Conservation (phyloP, 192 early-diverging fungal species). For the Coemansia sp. region DNA sequence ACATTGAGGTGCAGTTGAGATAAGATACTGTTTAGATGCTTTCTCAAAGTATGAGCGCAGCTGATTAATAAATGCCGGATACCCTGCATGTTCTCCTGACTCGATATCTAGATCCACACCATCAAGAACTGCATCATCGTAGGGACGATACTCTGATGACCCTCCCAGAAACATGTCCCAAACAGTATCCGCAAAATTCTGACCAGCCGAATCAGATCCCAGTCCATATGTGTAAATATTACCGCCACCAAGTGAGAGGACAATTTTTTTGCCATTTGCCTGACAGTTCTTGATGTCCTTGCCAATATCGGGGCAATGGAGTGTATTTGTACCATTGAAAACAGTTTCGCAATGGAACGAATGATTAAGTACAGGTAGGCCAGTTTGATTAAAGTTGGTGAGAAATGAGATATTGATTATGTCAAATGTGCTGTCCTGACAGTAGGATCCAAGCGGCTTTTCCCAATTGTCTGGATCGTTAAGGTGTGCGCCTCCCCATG, state of each 20-base stretch:
- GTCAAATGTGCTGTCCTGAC: conserved; percentile 57
- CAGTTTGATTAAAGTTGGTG: conserved; percentile 62
- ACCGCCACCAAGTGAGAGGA: conserved; percentile 73
- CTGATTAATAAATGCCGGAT: conserved; percentile 59
- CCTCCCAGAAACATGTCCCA: conserved; percentile 80
- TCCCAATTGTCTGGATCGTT: conserved; percentile 49
- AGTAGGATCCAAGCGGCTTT: conserved; percentile 59
- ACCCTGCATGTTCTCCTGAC: conserved; percentile 60
- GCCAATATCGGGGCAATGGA: conserved; percentile 69
- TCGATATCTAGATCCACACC: conserved; percentile 76
- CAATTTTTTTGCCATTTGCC: conserved; percentile 67
- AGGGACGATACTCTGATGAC: conserved; percentile 60
- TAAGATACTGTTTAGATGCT: conserved; percentile 56
- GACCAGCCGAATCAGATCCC: conserved; percentile 55
- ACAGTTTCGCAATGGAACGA: conserved; percentile 64
- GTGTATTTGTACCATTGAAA: conserved; percentile 59
- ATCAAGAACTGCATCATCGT: conserved; percentile 71
- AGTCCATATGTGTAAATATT: conserved; percentile 66
- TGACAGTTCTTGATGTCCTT: conserved; percentile 74
- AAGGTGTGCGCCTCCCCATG: conserved; percentile 58
- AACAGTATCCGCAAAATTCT: conserved; percentile 65
- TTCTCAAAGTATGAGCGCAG: conserved; percentile 58
- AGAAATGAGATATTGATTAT: conserved; percentile 65
- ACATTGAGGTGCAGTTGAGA: conserved; percentile 74
- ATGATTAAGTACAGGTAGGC: conserved; percentile 67